Evolutionary conservation across 2,329 filamentous ascomycete species (phyloP).

Genomic region (Colletotrichum cereale): DNA sequence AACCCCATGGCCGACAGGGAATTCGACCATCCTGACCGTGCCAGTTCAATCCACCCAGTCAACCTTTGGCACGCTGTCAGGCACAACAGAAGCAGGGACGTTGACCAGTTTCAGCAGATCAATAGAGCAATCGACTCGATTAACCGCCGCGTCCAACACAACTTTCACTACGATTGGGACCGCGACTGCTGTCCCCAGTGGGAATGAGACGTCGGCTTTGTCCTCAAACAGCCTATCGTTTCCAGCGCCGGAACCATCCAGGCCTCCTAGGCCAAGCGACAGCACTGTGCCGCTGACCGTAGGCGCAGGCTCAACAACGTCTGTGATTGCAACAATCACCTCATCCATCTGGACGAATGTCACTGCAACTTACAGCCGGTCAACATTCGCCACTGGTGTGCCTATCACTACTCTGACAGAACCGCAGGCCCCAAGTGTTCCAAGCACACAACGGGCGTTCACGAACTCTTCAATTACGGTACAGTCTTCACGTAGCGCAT

Average conservation of each 20-base stretch:
- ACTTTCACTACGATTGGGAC: neutral
- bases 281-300: neutral
- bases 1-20: constrained; percentile 21
- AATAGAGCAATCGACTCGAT: neutral
- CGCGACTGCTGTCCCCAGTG: neutral
- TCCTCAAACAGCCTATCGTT: neutral
- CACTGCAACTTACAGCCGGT: neutral
- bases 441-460: neutral
- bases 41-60: neutral
- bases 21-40: constrained; percentile 13
- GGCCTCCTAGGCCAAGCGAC: neutral
- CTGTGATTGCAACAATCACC: neutral
- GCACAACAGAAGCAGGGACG: neutral
- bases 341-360: neutral
- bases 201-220: neutral
- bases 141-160: neutral
- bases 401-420: neutral
- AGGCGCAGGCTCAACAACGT: neutral
- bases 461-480: neutral
- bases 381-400: neutral
- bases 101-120: neutral
- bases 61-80: neutral
- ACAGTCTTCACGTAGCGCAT: neutral
- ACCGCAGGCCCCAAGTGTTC: neutral
- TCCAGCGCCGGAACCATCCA: neutral